Conservation (phyloP, 192 early-diverging fungal species). For the Coemansia asiatica region DNA sequence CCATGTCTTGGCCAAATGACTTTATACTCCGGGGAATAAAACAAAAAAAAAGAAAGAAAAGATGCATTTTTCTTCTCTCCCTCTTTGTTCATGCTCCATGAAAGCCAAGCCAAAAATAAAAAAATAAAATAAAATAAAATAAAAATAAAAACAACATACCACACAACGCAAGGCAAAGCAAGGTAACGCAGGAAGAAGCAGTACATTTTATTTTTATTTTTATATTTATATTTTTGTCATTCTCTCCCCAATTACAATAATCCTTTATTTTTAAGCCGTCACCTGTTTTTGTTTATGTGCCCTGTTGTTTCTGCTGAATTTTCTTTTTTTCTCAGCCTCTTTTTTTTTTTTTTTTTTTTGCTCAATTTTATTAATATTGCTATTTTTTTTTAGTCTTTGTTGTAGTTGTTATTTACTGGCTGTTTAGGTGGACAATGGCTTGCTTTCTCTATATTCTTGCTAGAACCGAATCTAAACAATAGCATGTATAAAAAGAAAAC, state of each 20-base stretch:
- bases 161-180: no score
- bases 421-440: background rate
- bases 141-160: no score
- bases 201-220: background rate
- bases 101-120: no score
- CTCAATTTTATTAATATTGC: no score
- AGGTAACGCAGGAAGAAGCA: background rate
- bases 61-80: no score
- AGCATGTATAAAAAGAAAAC: no score
- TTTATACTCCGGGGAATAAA: background rate
- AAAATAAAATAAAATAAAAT: no score
- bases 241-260: background rate
- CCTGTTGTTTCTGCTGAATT: conserved; percentile 4
- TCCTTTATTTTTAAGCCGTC: no score
- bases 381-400: background rate
- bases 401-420: background rate
- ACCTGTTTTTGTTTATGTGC: background rate
- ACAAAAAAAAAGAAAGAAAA: no score
- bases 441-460: conserved; percentile 2
- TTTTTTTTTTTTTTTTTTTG: conserved; percentile 11
- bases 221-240: background rate
- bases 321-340: conserved; percentile 2
- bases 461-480: no score
- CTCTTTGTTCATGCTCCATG: no score
- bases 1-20: background rate